Evolutionary conservation across 2,329 filamentous ascomycete genomes (phyloP).

Genomic region (Colletotrichum musae): DNA sequence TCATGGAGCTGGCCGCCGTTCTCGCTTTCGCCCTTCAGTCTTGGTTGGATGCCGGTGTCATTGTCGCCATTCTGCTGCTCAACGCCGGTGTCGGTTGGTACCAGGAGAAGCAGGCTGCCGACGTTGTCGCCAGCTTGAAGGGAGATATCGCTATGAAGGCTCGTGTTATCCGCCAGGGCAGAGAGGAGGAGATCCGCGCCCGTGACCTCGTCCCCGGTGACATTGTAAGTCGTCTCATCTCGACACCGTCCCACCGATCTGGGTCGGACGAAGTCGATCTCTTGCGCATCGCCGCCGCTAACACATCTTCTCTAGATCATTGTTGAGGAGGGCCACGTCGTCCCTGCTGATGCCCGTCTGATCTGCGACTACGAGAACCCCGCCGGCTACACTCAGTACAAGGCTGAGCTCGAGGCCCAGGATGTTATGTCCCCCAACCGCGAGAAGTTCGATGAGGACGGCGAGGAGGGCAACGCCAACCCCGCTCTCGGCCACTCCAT

Average conservation of each 20-base stretch:
- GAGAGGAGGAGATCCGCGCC: conserved; percentile 78
- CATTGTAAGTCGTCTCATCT: conserved; percentile 67
- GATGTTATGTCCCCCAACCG: conserved; percentile 50
- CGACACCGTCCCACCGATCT: background rate
- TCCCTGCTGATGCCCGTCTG: conserved; percentile 78
- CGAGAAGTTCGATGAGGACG: conserved; percentile 69
- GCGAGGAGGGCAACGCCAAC: conserved; percentile 62
- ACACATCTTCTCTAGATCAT: conserved; percentile 64
- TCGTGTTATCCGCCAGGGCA: conserved; percentile 76
- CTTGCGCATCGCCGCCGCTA: conserved; percentile 10
- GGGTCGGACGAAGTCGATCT: conserved; percentile 21
- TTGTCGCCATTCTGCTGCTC: conserved; percentile 80
- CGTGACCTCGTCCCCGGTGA: conserved; percentile 83
- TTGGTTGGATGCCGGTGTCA: conserved; percentile 82
- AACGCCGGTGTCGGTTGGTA: conserved; percentile 86
- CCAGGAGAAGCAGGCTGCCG: conserved; percentile 85
- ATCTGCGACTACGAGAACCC: conserved; percentile 79
- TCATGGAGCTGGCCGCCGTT: conserved; percentile 84
- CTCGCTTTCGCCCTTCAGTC: conserved; percentile 81
- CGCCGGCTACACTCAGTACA: conserved; percentile 66
- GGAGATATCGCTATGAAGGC: conserved; percentile 85
- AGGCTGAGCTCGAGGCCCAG: conserved; percentile 74
- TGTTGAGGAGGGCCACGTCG: conserved; percentile 79
- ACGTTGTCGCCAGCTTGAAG: conserved; percentile 81
- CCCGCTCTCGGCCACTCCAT: conserved; percentile 76